phyloP scores from a whole-genome alignment of 1,284 basidiomycete genomes.

The Rhizopogon hawkerae region DNA sequence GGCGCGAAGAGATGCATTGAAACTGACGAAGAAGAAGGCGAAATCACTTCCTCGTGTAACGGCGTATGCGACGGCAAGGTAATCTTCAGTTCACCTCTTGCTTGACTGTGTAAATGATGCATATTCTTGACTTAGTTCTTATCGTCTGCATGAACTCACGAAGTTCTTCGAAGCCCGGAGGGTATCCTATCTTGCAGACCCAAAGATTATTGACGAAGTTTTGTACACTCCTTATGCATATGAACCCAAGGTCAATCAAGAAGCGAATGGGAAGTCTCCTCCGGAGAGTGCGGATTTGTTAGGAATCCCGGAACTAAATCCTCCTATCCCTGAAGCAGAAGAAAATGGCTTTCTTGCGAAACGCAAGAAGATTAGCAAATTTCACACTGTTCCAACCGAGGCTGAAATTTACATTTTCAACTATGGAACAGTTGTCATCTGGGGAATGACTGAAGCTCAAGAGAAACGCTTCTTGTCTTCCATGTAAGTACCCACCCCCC shows the following conservation, averaged over 20 bases:
- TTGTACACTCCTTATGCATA: conserved; percentile 81
- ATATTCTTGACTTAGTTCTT: conserved; percentile 49
- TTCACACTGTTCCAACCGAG: conserved; percentile 56
- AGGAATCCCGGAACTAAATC: conserved; percentile 59
- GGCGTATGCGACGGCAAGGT: conserved; percentile 92
- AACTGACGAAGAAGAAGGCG: conserved; percentile 88
- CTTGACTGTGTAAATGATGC: neutral
- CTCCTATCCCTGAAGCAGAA: conserved; percentile 22
- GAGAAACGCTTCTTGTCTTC: conserved; percentile 85
- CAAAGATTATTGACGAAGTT: conserved; percentile 72
- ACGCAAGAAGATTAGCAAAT: conserved; percentile 52
- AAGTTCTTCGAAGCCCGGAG: conserved; percentile 82
- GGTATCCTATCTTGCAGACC: conserved; percentile 75
- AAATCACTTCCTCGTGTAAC: conserved; percentile 91
- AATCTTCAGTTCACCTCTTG: conserved; percentile 19
- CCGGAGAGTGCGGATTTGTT: conserved; percentile 56
- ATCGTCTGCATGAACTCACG: conserved; percentile 79
- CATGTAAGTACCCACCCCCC: conserved; percentile 49
- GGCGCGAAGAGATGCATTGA: conserved; percentile 83
- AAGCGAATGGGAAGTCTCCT: conserved; percentile 21
- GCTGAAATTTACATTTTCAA: conserved; percentile 92
- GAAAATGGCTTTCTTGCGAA: conserved; percentile 26
- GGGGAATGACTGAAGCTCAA: conserved; percentile 93
- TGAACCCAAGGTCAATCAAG: conserved; percentile 32
- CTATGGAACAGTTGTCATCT: conserved; percentile 91